phyloP scores from a whole-genome alignment of 2,329 filamentous ascomycete species.

The Botryotinia calthae region DNA sequence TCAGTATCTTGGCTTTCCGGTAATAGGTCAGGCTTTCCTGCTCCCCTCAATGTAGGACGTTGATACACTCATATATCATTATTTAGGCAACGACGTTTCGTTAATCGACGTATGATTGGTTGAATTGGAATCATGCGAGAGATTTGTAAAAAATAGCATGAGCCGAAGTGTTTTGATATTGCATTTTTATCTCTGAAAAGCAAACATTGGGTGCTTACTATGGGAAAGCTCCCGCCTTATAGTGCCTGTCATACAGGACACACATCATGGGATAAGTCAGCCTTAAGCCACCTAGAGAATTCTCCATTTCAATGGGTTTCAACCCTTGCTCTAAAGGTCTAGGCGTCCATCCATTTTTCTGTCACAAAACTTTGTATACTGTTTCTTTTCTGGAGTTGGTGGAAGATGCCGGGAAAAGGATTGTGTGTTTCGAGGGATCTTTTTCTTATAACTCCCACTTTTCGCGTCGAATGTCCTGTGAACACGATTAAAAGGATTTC shows the following conservation, averaged over 20 bases:
- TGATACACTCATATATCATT: not conserved
- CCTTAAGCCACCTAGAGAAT: not conserved
- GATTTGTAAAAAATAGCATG: not conserved
- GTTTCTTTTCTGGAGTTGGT: not conserved
- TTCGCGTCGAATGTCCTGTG: not conserved
- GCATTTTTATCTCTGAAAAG: not conserved
- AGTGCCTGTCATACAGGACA: not conserved
- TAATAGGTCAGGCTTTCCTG: not conserved
- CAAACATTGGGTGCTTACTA: not conserved
- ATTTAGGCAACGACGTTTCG: slow-evolving; percentile 13
- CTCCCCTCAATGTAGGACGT: not conserved
- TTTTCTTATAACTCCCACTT: slow-evolving; percentile 3
- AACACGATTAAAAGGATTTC: not conserved
- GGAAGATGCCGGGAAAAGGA: not conserved
- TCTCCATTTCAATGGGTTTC: not conserved
- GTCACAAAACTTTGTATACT: not conserved
- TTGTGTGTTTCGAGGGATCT: not conserved
- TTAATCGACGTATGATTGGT: not conserved
- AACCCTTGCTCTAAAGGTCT: slow-evolving; percentile 1
- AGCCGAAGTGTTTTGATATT: not conserved
- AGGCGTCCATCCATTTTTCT: not conserved
- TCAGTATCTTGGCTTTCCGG: slow-evolving; percentile 3
- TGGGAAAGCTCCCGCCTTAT: not conserved
- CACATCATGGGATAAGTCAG: not conserved
- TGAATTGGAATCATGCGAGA: not conserved